Conservation (phyloP, 306 rosid species). For the Prunus campanulata region DNA sequence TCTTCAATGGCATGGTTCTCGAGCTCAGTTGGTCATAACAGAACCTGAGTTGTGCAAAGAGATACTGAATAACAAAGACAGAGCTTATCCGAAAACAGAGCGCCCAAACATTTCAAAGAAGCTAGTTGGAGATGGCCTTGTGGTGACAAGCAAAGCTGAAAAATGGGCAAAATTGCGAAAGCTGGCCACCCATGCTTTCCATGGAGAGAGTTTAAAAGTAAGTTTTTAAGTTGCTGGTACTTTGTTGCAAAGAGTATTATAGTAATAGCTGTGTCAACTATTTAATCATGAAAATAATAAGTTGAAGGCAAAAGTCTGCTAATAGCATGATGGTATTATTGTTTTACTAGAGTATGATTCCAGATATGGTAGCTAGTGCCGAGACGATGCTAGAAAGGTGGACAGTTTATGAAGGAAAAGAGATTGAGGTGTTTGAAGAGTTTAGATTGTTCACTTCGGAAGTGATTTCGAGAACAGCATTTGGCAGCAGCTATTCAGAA, state of each 20-base stretch:
- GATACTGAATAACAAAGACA: background rate
- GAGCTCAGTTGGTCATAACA: background rate
- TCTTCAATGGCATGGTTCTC: constrained; percentile 3
- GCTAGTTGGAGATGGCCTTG: background rate
- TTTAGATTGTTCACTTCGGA: background rate
- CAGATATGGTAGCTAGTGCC: background rate
- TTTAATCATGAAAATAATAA: too few relatives aligned
- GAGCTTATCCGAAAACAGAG: background rate
- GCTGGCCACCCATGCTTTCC: background rate
- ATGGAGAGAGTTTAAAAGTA: background rate
- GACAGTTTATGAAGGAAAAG: background rate
- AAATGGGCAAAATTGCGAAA: background rate
- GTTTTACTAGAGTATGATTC: background rate
- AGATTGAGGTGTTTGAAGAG: background rate
- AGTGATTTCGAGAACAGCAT: background rate
- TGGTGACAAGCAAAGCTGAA: background rate
- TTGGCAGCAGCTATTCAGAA: background rate
- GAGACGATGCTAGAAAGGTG: background rate
- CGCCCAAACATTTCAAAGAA: background rate
- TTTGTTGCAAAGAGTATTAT: too few relatives aligned
- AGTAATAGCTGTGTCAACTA: background rate
- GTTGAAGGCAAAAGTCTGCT: background rate
- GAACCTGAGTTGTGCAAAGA: constrained; percentile 1
- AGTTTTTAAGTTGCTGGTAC: background rate
- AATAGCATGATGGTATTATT: background rate